Percentiles rank a stretch among this genome's conserved stretches.
These are phyloP conservation scores for Peniophora sp. DNA, from an alignment of 1,284 basidiomycete genomes.

Conservation along the genomic window DNA sequence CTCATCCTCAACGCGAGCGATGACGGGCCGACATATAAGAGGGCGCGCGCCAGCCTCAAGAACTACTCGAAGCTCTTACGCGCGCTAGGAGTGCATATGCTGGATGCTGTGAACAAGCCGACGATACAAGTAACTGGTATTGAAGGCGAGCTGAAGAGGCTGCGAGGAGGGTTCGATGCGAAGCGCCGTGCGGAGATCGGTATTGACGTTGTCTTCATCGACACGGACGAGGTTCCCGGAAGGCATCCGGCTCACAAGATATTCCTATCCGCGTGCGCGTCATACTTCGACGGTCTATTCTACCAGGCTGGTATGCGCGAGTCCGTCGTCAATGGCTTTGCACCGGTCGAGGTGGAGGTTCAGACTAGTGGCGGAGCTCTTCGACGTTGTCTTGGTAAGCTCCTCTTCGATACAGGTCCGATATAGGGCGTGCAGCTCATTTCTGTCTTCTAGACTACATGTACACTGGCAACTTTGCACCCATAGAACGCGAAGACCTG, in stretches of 20 bases:
- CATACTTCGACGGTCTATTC: slow-evolving; percentile 23
- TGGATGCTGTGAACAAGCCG: slow-evolving; percentile 13
- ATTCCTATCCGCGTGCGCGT: slow-evolving; percentile 21
- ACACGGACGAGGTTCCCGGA: slow-evolving; percentile 10
- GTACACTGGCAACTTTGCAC: slow-evolving; percentile 10
- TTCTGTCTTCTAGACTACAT: slow-evolving; percentile 11
- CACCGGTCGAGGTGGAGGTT: slow-evolving; percentile 10
- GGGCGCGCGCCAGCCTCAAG: slow-evolving; percentile 22
- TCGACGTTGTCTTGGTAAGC: no score
- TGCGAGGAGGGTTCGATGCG: slow-evolving; percentile 17
- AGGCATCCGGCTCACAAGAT: slow-evolving; percentile 23
- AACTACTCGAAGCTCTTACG: slow-evolving; percentile 23
- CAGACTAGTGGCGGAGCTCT: no score
- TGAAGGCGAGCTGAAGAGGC: slow-evolving; percentile 11
- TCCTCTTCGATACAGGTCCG: slow-evolving; percentile 25
- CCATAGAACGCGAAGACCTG: slow-evolving; percentile 3
- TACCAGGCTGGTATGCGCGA: slow-evolving; percentile 8
- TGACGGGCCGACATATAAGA: slow-evolving; percentile 16
- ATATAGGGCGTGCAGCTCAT: slow-evolving; percentile 19
- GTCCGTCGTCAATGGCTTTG: slow-evolving; percentile 7
- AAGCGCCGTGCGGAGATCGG: slow-evolving; percentile 19
- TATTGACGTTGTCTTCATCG: slow-evolving; percentile 23
- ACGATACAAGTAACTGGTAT: slow-evolving; percentile 4
- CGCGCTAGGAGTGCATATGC: slow-evolving; percentile 22
- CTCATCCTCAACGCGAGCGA: slow-evolving; percentile 24